These are phyloP conservation scores for Vachellia pachyceras DNA, from an alignment of 306 rosid genomes.

Conservation along the genomic window DNA sequence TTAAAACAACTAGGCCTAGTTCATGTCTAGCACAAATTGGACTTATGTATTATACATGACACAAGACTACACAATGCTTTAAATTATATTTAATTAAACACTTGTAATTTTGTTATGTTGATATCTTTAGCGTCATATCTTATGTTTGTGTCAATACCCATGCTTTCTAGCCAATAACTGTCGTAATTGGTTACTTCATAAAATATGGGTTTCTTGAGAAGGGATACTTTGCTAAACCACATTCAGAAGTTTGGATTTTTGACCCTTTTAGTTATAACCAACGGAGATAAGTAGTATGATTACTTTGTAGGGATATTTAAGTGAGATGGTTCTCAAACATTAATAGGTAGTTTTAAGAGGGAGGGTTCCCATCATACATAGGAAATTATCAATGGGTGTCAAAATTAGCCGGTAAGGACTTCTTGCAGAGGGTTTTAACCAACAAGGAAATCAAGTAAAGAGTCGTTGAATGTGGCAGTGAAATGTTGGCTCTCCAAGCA, in stretches of 20 bases:
- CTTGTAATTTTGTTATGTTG: neutral
- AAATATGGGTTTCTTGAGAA: neutral
- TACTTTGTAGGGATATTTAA: neutral
- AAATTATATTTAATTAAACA: neutral
- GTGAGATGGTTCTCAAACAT: neutral
- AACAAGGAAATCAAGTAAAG: neutral
- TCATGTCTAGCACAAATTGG: neutral
- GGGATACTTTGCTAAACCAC: slow-evolving; percentile 5
- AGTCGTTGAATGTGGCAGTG: neutral
- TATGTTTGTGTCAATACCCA: neutral
- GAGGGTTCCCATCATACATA: neutral
- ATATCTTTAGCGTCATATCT: neutral
- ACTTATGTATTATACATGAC: neutral
- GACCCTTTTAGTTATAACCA: neutral
- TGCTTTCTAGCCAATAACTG: neutral
- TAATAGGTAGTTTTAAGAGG: neutral
- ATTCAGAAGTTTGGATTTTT: neutral
- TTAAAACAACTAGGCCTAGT: no score
- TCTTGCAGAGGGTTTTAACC: neutral
- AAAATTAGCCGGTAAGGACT: neutral
- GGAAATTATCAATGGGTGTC: neutral
- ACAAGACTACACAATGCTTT: neutral
- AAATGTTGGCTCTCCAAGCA: neutral
- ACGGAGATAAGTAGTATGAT: neutral
- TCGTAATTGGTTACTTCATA: neutral